Base-by-base conservation (phyloP, 371 early-diverging fungal genomes). In the Dentiscutata heterogama region DNA sequence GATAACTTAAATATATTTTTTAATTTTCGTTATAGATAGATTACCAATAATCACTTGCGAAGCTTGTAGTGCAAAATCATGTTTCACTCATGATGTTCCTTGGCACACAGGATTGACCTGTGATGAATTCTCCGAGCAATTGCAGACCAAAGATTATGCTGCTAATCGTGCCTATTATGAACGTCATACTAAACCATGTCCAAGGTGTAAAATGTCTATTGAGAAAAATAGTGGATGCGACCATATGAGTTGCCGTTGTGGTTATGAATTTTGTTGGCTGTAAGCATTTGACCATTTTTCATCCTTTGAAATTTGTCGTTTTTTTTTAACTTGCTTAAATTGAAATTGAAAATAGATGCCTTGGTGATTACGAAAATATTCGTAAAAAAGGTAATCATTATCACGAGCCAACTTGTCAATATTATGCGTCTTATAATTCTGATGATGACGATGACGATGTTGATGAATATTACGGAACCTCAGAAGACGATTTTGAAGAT, bases 221-320 rank as follows among this genome's bases (percentile, higher is more conserved):
- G 80, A 79, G 25, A 79, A 79, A 22, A 63, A 79, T 79, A 31
- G 42, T 35, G 80, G 80, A 27, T 79, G 80, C 31, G 80, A 79
- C 18, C 80, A 79, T 39, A 79, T 79, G 80, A 79, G 46, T 22
- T 79, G 80, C 14, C 65, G 80, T 35, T 79, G 80, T 42, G 56
- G 65, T n/a, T 79, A 67, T 35, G 80, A 79, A 68, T 79, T 79
- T 68, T 79, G 80, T 31, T 79, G 80, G 80, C 18, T 67, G 80
- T 79, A 63, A 68, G 80, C 35, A 67, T 51, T 31, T 51, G 31
- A 14, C 27, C 51, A n/a, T 76, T 22, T 56, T 5, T 76, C 39
- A 22, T 56, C 3, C 46, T 50, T 35, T 46, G 42, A 50, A 50
- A 63, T 67, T 18, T 29, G 2, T 25, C 7, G 50, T 18, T 27